A percentile compares a stretch with the other conserved stretches of the same genome.
These are phyloP conservation scores for Cinnamomum micranthum DNA, from an alignment of 164 flowering plant species.

Conservation along the genomic window DNA sequence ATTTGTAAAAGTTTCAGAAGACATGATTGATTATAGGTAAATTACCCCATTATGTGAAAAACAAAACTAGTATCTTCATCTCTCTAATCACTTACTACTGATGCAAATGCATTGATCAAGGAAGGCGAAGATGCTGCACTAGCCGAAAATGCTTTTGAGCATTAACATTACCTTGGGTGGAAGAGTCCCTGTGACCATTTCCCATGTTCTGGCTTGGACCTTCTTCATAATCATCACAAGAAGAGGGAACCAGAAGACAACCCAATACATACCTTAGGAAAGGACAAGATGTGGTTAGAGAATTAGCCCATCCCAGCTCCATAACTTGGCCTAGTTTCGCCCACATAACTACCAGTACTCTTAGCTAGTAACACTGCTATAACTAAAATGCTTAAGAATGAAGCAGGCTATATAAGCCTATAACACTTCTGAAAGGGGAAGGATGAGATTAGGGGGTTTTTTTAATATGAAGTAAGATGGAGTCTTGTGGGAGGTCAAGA, in stretches of 20 bases:
- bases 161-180: neutral
- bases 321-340: neutral
- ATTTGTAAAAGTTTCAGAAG: no score
- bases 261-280: neutral
- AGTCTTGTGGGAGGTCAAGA: neutral
- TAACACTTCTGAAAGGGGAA: neutral
- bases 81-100: no score
- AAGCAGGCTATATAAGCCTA: no score
- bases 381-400: no score
- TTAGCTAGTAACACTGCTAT: neutral
- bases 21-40: no score
- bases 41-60: no score
- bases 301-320: neutral
- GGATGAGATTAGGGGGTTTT: neutral
- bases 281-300: neutral
- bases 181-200: neutral
- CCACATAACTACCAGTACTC: neutral
- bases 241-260: neutral
- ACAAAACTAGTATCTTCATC: no score
- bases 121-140: constrained; percentile 1
- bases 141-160: constrained; percentile 11
- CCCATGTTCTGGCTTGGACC: neutral
- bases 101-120: neutral
- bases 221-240: neutral
- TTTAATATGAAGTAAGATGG: no score